Evolutionary conservation across 352 stramenopile genomes (phyloP).

Genomic region (Phytophthora citrophthora): DNA sequence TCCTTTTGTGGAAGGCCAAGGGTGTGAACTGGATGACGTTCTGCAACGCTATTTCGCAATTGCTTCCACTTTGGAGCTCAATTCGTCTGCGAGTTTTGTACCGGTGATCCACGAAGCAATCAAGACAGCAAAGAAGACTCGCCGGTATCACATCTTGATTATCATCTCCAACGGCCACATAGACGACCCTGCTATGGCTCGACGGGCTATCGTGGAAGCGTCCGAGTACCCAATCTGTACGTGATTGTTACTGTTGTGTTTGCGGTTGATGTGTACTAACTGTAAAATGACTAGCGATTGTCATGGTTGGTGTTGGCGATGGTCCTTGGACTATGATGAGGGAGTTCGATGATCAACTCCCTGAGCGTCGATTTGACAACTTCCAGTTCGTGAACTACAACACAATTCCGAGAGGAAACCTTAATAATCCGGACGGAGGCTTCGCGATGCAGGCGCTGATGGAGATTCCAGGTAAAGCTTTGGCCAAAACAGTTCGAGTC

Average conservation of each 20-base stretch:
- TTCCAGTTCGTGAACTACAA: slow-evolving; percentile 89
- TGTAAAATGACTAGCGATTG: slow-evolving; percentile 40
- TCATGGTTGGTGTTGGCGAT: slow-evolving; percentile 78
- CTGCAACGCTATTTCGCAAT: slow-evolving; percentile 69
- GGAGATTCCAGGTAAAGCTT: slow-evolving; percentile 55
- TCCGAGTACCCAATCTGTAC: slow-evolving; percentile 83
- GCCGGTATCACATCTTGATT: slow-evolving; percentile 82
- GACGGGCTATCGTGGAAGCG: slow-evolving; percentile 68
- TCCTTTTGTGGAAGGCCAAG: slow-evolving; percentile 45
- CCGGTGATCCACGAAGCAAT: slow-evolving; percentile 77
- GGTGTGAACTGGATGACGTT: slow-evolving; percentile 62
- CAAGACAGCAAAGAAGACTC: slow-evolving; percentile 46
- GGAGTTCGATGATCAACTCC: slow-evolving; percentile 78
- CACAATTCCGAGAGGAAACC: slow-evolving; percentile 43
- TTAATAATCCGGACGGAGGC: slow-evolving; percentile 46
- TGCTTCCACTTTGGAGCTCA: slow-evolving; percentile 69
- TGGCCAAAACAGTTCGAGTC: slow-evolving; percentile 41
- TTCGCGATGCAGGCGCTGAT: slow-evolving; percentile 55
- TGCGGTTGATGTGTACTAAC: neutral
- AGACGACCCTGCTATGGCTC: slow-evolving; percentile 62
- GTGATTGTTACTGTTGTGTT: slow-evolving; percentile 12
- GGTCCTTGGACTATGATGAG: slow-evolving; percentile 81
- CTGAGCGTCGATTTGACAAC: slow-evolving; percentile 77
- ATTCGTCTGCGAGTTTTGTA: slow-evolving; percentile 66
- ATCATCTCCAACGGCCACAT: slow-evolving; percentile 83